Conservation (phyloP, 108 stramenopile species). For the Bacterosira constricta region DNA sequence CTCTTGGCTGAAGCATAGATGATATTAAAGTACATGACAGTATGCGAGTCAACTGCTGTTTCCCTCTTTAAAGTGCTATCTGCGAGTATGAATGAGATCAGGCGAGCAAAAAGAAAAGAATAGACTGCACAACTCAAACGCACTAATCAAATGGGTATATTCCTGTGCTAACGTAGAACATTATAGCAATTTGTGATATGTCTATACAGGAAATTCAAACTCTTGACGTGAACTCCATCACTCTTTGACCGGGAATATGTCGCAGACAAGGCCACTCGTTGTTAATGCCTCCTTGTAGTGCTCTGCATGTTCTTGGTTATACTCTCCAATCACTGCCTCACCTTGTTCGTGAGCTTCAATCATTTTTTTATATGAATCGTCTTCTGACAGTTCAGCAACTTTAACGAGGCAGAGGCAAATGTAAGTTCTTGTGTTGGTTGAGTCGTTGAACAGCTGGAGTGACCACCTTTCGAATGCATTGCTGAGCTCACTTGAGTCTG, state of each 20-base stretch:
- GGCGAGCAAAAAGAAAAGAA: too few species aligned
- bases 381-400: slow-evolving; percentile 5
- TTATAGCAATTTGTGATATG: too few species aligned
- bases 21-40: too few species aligned
- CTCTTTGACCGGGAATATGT: slow-evolving; percentile 7
- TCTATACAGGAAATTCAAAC: too few species aligned
- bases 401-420: slow-evolving; percentile 7
- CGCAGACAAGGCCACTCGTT: slow-evolving; percentile 10
- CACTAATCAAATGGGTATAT: too few species aligned
- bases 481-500: background rate
- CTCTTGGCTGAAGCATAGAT: too few species aligned
- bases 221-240: too few species aligned
- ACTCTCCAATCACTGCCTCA: slow-evolving; percentile 9
- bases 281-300: slow-evolving; percentile 9
- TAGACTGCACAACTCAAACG: too few species aligned
- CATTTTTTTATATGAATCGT: slow-evolving; percentile 6
- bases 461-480: slow-evolving; percentile 1
- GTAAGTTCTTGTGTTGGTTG: slow-evolving; percentile 2
- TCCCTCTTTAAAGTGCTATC: too few species aligned
- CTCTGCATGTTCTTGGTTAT: slow-evolving; percentile 9
- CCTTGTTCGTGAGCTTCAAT: slow-evolving; percentile 1
- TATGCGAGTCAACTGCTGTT: too few species aligned
- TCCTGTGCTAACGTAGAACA: too few species aligned
- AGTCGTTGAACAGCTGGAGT: slow-evolving; percentile 8
- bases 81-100: too few species aligned